Percentiles rank a stretch among this genome's conserved stretches.
These are phyloP conservation scores for Fusarium coffeatum DNA, from an alignment of 2,329 filamentous ascomycete genomes.

Conservation along the genomic window DNA sequence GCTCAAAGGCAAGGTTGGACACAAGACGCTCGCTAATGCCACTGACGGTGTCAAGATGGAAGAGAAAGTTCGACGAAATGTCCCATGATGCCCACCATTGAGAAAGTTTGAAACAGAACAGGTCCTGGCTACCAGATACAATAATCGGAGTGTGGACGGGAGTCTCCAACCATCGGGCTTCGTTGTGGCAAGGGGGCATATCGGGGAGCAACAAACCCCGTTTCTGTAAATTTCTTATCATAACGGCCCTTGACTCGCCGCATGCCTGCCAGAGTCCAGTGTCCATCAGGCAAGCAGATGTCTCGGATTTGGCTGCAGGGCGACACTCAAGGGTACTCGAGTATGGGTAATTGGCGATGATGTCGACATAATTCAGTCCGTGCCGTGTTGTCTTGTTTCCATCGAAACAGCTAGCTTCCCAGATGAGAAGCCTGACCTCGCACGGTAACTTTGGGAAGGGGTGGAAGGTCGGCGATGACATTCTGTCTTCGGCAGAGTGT, in stretches of 20 bases:
- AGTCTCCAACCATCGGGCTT: accelerated
- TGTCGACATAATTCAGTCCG: neutral
- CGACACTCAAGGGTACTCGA: too few relatives aligned
- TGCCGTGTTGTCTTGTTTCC: neutral
- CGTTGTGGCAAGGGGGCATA: accelerated
- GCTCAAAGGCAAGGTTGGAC: too few relatives aligned
- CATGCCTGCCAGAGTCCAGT: neutral
- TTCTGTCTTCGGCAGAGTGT: neutral
- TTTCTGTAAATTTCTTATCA: accelerated
- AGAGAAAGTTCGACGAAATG: too few relatives aligned
- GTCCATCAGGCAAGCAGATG: neutral
- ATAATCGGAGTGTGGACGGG: accelerated
- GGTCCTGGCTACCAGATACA: too few relatives aligned
- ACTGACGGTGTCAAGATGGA: too few relatives aligned
- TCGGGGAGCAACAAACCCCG: neutral
- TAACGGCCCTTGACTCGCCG: neutral
- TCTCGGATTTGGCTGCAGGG: accelerated
- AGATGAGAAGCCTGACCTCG: neutral
- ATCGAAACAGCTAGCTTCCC: neutral
- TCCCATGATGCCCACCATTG: too few relatives aligned
- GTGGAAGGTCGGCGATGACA: neutral
- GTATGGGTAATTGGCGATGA: too few relatives aligned
- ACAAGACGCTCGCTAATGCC: too few relatives aligned
- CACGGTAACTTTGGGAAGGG: neutral
- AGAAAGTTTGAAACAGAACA: too few relatives aligned